Base-by-base conservation (phyloP, 495 filamentous ascomycete species). In the Xylaria acuta region DNA sequence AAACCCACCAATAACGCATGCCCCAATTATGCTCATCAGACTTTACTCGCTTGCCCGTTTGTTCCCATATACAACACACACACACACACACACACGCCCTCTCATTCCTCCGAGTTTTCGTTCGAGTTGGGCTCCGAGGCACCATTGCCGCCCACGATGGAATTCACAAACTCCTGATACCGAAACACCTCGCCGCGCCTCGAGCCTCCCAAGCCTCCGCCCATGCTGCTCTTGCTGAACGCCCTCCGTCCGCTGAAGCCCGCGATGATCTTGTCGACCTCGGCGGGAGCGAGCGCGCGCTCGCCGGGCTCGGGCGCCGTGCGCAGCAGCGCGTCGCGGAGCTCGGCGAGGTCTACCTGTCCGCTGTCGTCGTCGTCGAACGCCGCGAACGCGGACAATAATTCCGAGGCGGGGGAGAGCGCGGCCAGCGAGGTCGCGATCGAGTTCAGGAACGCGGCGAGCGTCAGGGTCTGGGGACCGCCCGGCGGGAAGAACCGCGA, bases 291-390 rank as follows among this genome's bases (percentile, higher is more conserved):
- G 79, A 97, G 80, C 5, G 86, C 79, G 60, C 79, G 78, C 74
- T 92, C 92, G 45, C 90, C 95, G 1, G 87, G 84, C 72, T 95
- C 94, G 2, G 93, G 92, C 14, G 88, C 88, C 8, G 94, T 97
- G 74, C 95, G 87, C 60, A 97, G 77, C 60, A 99, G 79, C 3
- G 95, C 93, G 74, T 95, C 92, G 45, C 92, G 88, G 60, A 99
- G 82, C 80, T 97, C 95, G 1, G 80, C 86, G 22, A 96, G 84
- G 76, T 98, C 94, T 40, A 98, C 89, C 79, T 97, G 94, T 9
- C 97, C 96, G 76, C 92, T 94, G 79, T 99, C 96, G 74, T 97
- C 93, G 73, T 97, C 93, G 76, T 99, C 96, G 74, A 99, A 99
- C 0, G 97, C 97, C 12, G 92, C 92, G 73, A 99, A 93, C 0